Conservation (phyloP, 768 basidiomycete genomes). For the Phanerochaete carnosa region DNA sequence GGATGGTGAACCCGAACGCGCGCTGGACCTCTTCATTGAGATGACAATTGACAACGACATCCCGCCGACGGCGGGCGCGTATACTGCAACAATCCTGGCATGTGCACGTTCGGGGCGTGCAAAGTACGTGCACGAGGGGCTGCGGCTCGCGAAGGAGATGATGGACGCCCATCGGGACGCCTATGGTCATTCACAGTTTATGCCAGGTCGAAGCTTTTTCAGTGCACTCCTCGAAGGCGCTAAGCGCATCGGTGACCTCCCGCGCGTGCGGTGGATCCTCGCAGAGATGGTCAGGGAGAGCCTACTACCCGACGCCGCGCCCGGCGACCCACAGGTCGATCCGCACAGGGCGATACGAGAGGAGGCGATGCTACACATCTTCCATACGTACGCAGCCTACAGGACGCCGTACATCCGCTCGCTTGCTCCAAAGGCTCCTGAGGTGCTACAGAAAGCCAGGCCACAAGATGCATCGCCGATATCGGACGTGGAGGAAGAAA, state of each 20-base stretch:
- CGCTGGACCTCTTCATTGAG: conserved; percentile 89
- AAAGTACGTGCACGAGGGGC: conserved; percentile 73
- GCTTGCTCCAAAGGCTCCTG: conserved; percentile 27
- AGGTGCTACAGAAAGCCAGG: not conserved
- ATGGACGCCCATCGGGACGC: conserved; percentile 72
- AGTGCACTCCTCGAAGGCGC: conserved; percentile 86
- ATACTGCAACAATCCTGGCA: conserved; percentile 79
- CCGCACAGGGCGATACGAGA: conserved; percentile 48
- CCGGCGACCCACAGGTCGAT: not conserved
- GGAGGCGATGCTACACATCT: conserved; percentile 75
- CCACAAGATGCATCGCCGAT: not conserved
- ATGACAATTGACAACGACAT: conserved; percentile 76
- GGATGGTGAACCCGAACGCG: conserved; percentile 80
- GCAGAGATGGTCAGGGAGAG: conserved; percentile 68
- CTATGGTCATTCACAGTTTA: conserved; percentile 47
- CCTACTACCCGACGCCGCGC: conserved; percentile 13
- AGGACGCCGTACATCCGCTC: conserved; percentile 61
- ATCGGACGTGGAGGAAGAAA: not conserved
- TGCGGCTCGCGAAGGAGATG: conserved; percentile 86
- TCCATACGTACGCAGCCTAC: conserved; percentile 86
- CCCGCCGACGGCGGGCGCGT: conserved; percentile 63
- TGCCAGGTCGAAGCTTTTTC: conserved; percentile 69
- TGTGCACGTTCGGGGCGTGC: conserved; percentile 66
- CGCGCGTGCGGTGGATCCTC: conserved; percentile 84
- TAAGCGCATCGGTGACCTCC: conserved; percentile 81